Base-by-base conservation (phyloP, 495 filamentous ascomycete species). In the Polyplosphaeria fusca region DNA sequence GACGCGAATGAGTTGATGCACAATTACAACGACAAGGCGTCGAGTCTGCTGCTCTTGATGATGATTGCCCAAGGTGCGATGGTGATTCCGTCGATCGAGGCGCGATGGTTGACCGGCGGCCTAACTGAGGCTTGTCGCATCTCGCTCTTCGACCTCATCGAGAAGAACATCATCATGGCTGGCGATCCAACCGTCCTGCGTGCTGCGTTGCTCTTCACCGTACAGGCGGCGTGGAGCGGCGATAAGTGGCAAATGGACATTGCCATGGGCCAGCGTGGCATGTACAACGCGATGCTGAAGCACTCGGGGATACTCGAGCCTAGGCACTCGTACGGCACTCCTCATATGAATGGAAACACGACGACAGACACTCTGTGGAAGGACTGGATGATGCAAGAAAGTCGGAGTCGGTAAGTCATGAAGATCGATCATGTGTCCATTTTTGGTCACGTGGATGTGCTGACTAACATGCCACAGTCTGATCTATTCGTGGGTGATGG, bases 241-340 rank as follows among this genome's bases (percentile, higher is more conserved):
- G 83, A 86, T 64, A 84, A 84, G 64, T 84, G 82, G 81, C 81
- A 82, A 41, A 86, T 86, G 81, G 82, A 85, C 57, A 84, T 84
- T 43, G 78, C 81, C 23, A 83, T 83, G 79, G 82, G 82, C n/a
- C 82, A 86, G 64, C 76, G 80, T 25, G 79, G 77, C 39, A 84
- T 85, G 81, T 86, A 86, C 60, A 76, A 83, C 47, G 76, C 79
- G 54, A 82, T 84, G 67, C 64, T 69, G 27, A 76, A 80, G 76
- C 83, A 83, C 68, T 83, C 52, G 72, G 82, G 67, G 67, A 79
- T 70, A 67, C 75, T 53, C 70, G 82, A 67, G 73, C 76, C 77
- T 58, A 80, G 58, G 5, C 62, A 58, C 13, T n/a, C n/a, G n/a
- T 25, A 45, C 9, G 30, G 53, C n/a, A 52, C 56, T 2, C 44